Percentiles rank a stretch among this genome's conserved stretches.
phyloP scores from a whole-genome alignment of 2,329 filamentous ascomycete species.

The Ophiostoma australiae region DNA sequence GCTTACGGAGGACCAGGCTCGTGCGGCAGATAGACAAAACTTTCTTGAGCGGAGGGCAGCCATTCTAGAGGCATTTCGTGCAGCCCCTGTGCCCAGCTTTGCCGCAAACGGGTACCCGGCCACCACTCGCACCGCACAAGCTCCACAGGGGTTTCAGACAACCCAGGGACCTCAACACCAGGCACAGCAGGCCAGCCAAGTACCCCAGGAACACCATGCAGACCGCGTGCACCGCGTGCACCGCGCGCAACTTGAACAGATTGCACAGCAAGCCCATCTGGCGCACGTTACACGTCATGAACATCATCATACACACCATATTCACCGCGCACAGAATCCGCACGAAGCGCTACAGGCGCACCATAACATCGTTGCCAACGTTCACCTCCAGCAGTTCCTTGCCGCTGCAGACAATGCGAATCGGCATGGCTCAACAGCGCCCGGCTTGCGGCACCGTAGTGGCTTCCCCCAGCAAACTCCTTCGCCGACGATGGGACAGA shows the following conservation, averaged over 20 bases:
- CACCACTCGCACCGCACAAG: not conserved
- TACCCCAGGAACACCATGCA: not conserved
- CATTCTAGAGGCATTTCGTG: not conserved
- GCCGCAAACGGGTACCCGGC: not conserved
- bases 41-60: not conserved
- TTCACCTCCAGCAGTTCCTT: not conserved
- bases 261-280: too few relatives aligned
- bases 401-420: not conserved
- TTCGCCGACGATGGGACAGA: not conserved
- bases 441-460: slow-evolving; percentile 1
- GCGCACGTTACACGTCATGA: too few relatives aligned
- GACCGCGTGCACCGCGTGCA: too few relatives aligned
- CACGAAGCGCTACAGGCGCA: not conserved
- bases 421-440: not conserved
- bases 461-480: not conserved
- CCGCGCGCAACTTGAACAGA: too few relatives aligned
- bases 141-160: not conserved
- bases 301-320: too few relatives aligned
- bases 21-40: not conserved
- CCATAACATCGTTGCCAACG: not conserved
- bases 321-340: not conserved
- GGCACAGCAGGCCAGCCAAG: not conserved
- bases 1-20: not conserved
- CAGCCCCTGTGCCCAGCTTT: not conserved
- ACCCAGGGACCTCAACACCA: not conserved